Evolutionary conservation across 2,329 filamentous ascomycete genomes (phyloP), one percentile per base, ranked within the genome.

Genomic region (Diplocarpon mali): DNA sequence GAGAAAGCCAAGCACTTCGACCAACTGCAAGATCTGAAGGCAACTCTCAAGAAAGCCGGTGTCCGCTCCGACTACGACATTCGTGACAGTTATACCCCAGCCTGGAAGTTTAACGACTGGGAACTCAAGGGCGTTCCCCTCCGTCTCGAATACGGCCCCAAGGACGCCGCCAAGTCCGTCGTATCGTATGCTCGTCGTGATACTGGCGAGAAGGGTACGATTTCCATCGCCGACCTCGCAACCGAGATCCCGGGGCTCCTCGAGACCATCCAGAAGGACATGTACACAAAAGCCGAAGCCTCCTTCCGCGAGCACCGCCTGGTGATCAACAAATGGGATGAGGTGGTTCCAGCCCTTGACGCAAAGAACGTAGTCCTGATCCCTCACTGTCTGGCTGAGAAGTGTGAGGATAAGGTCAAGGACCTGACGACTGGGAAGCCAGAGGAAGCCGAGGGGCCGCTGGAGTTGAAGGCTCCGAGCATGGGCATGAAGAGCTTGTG

Each of bases 21-120:
- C 46, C 78, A 89, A 62, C 73, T 94, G 44, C 76, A 87, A 40
- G 75, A 76, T 39, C 75, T 98, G 49, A 75, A 77, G 40, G 67
- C 71, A 29, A 74, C 77, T 10, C 73, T 98, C 40, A 78, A 78
- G 60, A 80, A 78, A 49, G 83, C 75, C 15, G 82, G 81, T 45
- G 71, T 98, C 32, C 85, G 92, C 47, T 76, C 78, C 47, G 83
- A 93, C 53, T 77, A 81, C 41, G 92, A 98, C 62, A 75, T 79
- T 62, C 82, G 93, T 48, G 90, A 96, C 41, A 85, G 84, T 54
- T 95, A 96, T 65, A 79, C 88, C 49, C 89, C 92, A 32, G 88
- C 87, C 53, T 96, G 85, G 81, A 98, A 98, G 68, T 98, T 98
- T 73, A 94, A 93, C 68, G 89, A 98, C 67, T 95, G 88, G 87